phyloP scores from a whole-genome alignment of 73 alveolate genomes.

The Durusdinium trenchii region DNA sequence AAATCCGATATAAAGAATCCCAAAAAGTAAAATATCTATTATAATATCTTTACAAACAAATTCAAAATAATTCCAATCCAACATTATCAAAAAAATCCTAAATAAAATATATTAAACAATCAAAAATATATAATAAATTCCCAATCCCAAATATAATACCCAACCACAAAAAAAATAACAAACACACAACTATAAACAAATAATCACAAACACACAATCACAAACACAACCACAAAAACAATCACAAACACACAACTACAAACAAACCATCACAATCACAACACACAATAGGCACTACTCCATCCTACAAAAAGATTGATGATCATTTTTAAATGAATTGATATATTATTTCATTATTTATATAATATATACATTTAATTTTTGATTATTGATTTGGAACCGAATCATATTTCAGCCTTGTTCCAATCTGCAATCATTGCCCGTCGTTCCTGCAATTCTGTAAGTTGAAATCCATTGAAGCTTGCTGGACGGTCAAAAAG shows the following conservation, averaged over 20 bases:
- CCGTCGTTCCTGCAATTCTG: conserved; percentile 9
- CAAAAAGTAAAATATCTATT: neutral
- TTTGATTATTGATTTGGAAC: neutral
- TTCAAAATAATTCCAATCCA: neutral
- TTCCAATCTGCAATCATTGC: conserved; percentile 44
- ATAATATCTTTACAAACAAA: neutral
- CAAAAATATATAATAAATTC: neutral
- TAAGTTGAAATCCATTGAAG: neutral
- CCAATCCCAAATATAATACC: neutral
- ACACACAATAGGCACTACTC: neutral
- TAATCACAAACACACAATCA: no score
- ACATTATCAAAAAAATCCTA: neutral
- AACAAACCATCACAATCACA: no score
- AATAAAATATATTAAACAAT: neutral
- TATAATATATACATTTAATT: neutral
- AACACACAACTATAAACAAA: no score
- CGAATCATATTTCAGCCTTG: neutral
- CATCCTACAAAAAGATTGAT: neutral
- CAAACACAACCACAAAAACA: no score
- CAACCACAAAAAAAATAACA: no score
- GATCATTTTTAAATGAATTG: neutral
- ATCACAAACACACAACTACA: no score
- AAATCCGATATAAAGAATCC: no score
- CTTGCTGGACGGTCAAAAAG: neutral
- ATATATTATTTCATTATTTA: no score